phyloP scores from a whole-genome alignment of 208 protist species.

The Leishmania tarentolae region DNA sequence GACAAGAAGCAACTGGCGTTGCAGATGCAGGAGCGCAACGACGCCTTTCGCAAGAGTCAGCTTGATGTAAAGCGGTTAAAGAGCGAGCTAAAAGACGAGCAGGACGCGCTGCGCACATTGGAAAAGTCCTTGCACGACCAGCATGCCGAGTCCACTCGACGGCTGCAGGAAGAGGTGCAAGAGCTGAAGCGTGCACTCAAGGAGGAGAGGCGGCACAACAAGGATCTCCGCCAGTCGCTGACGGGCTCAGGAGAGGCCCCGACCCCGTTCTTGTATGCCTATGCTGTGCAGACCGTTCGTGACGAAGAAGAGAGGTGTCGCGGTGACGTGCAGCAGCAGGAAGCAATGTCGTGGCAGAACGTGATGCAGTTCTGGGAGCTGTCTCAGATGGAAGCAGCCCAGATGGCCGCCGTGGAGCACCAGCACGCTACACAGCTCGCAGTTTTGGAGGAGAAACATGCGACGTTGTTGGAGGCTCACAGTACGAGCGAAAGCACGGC shows the following conservation, averaged over 20 bases:
- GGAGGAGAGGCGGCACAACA: constrained; percentile 17
- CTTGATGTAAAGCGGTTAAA: constrained; percentile 29
- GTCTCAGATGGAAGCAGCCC: neutral
- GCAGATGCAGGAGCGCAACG: constrained; percentile 30
- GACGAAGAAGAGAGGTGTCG: constrained; percentile 1
- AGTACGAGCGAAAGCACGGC: neutral
- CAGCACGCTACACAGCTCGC: neutral
- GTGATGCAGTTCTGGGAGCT: neutral
- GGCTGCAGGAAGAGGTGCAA: constrained; percentile 29
- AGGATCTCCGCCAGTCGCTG: constrained; percentile 21
- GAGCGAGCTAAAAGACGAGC: constrained; percentile 26
- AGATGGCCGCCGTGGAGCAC: neutral
- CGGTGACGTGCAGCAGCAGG: constrained; percentile 3
- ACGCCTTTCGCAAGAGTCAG: constrained; percentile 27
- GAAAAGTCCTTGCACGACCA: constrained; percentile 29
- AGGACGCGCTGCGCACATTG: constrained; percentile 13
- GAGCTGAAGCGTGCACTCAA: constrained; percentile 22
- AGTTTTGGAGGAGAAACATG: constrained; percentile 5
- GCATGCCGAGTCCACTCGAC: constrained; percentile 26
- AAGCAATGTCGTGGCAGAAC: neutral
- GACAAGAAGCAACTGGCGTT: constrained; percentile 11
- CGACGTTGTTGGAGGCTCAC: neutral
- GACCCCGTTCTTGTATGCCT: constrained; percentile 1
- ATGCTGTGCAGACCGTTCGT: neutral
- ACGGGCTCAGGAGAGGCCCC: constrained; percentile 14